These are phyloP conservation scores for Fusarium albosuccineum DNA, from an alignment of 2,329 filamentous ascomycete genomes.

Conservation along the genomic window DNA sequence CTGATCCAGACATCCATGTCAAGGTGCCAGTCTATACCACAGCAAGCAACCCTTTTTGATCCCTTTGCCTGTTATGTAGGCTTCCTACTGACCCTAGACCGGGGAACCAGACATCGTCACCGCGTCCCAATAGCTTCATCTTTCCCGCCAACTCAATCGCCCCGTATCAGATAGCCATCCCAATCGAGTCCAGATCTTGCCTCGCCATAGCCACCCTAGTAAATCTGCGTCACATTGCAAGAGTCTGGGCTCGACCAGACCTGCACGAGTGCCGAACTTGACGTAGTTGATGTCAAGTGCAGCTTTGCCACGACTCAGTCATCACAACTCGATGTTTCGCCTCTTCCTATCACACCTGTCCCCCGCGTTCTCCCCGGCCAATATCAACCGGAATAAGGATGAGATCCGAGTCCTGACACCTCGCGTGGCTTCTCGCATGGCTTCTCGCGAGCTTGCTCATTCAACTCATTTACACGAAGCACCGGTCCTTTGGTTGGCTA, in stretches of 20 bases:
- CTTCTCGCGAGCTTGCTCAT: not conserved
- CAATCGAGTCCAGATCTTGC: not conserved
- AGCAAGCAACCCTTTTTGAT: not conserved
- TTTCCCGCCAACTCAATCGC: constrained; percentile 2
- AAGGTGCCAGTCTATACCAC: constrained; percentile 8
- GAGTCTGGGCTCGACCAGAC: not conserved
- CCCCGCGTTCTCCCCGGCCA: not conserved
- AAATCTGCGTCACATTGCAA: not conserved
- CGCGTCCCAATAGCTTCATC: constrained; percentile 14
- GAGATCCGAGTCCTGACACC: not conserved
- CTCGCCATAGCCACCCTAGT: not conserved
- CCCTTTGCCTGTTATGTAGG: not conserved
- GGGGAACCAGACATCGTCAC: constrained; percentile 7
- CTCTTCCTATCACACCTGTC: not conserved
- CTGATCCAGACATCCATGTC: constrained; percentile 24
- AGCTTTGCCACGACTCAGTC: not conserved
- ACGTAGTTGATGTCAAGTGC: constrained; percentile 1
- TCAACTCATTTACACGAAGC: not conserved
- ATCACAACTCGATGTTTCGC: not conserved
- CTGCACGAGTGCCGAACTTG: not conserved
- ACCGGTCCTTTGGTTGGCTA: not conserved
- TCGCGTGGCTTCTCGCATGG: not conserved
- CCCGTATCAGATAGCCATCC: constrained; percentile 5
- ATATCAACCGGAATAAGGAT: not conserved
- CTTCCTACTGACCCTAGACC: constrained; percentile 3